A percentile compares a stretch with the other conserved stretches of the same genome.
Evolutionary conservation across 2,329 filamentous ascomycete genomes (phyloP).

Genomic region (Ascochyta lentis): DNA sequence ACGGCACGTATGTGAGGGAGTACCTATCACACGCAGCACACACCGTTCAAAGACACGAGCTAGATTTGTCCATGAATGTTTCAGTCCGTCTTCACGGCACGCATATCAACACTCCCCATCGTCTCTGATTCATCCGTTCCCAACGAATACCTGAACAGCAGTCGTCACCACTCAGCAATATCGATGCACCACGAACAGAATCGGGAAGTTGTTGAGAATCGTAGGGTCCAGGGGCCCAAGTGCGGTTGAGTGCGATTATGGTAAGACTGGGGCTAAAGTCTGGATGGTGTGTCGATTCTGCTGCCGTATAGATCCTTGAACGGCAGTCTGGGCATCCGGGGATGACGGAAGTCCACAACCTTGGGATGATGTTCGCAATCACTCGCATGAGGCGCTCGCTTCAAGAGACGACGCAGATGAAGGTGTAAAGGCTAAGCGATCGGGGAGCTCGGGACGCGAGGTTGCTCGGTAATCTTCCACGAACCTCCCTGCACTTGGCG

Average conservation of each 20-base stretch:
- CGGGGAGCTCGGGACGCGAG: conserved; percentile 24
- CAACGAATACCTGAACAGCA: background rate
- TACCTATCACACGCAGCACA: conserved; percentile 13
- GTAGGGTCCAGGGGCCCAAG: conserved; percentile 15
- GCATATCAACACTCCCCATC: conserved; percentile 1
- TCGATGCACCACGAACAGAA: conserved; percentile 25
- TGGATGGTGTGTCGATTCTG: conserved; percentile 21
- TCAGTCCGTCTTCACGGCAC: conserved; percentile 5
- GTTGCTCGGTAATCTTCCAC: conserved; percentile 8
- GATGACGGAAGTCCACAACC: conserved; percentile 25
- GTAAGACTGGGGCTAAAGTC: conserved; percentile 8
- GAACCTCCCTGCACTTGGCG: conserved; percentile 2
- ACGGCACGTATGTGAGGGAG: conserved; percentile 16
- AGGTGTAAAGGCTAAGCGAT: conserved; percentile 15
- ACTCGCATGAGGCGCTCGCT: conserved; percentile 8
- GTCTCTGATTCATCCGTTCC: background rate
- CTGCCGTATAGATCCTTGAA: conserved; percentile 27
- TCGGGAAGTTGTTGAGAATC: conserved; percentile 24
- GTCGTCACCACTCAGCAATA: conserved; percentile 2
- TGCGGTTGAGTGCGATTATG: conserved; percentile 11
- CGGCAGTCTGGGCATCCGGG: conserved; percentile 16
- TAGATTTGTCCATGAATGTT: conserved; percentile 4
- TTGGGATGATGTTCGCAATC: conserved; percentile 17
- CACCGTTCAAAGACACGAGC: conserved; percentile 9
- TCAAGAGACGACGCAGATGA: conserved; percentile 6